phyloP scores from a whole-genome alignment of 495 filamentous ascomycete species.

The Friedmanniomyces endolithicus region DNA sequence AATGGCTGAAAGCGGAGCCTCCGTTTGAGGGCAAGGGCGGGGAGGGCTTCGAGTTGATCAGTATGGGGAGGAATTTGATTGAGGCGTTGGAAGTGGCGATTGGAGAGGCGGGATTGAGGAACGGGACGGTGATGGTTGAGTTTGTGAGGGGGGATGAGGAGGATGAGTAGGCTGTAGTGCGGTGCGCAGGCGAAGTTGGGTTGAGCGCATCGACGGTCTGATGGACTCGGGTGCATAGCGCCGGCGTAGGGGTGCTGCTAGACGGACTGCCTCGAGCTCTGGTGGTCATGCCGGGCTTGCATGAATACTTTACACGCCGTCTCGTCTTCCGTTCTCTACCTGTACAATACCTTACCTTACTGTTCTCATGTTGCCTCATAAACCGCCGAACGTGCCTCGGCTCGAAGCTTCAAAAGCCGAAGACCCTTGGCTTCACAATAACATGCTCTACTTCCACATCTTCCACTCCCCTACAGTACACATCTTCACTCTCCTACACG shows the following conservation, averaged over 20 bases:
- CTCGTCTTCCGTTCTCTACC: no score
- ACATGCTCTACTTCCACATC: no score
- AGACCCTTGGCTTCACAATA: no score
- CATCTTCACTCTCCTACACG: no score
- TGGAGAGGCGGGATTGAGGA: constrained; percentile 72
- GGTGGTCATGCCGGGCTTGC: neutral
- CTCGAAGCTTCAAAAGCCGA: no score
- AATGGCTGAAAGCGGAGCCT: constrained; percentile 92
- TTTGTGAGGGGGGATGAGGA: constrained; percentile 53
- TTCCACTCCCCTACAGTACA: no score
- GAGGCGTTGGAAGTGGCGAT: constrained; percentile 57
- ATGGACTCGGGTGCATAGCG: neutral
- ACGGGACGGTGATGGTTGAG: constrained; percentile 86
- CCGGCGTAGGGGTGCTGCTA: neutral
- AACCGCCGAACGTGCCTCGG: no score
- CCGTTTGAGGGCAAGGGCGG: constrained; percentile 64
- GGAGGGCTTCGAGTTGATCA: constrained; percentile 71
- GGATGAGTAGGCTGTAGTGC: neutral
- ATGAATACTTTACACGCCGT: no score
- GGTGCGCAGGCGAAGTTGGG: neutral
- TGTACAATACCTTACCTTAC: no score
- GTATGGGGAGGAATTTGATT: constrained; percentile 69
- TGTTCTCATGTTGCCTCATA: no score
- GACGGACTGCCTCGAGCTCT: neutral
- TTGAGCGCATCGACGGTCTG: neutral